Conservation (phyloP, 306 rosid species). For the Pyrus betulifolia region DNA sequence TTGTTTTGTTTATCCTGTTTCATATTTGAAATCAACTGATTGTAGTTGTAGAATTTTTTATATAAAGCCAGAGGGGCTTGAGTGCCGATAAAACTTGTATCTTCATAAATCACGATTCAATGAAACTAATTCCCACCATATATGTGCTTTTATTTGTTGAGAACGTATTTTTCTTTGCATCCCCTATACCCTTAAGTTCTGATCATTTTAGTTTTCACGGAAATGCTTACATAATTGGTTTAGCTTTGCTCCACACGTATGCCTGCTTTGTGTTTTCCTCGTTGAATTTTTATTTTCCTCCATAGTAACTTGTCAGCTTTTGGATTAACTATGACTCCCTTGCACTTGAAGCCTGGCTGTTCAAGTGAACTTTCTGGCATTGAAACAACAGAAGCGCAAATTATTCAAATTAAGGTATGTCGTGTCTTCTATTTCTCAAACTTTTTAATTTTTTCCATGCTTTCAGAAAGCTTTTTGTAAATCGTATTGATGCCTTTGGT, state of each 20-base stretch:
- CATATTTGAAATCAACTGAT: neutral
- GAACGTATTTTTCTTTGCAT: no score
- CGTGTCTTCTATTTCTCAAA: constrained; percentile 8
- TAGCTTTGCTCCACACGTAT: no score
- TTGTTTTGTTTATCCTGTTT: neutral
- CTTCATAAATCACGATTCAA: neutral
- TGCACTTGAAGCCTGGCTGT: constrained; percentile 80
- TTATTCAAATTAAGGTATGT: constrained; percentile 80
- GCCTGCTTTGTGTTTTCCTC: neutral
- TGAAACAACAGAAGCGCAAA: constrained; percentile 65
- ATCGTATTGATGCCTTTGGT: neutral
- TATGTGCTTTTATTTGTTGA: no score
- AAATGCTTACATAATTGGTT: neutral
- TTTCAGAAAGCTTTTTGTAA: neutral
- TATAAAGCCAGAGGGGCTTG: neutral
- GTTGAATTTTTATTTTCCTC: neutral
- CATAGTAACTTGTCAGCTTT: neutral
- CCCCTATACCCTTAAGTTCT: neutral
- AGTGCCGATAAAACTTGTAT: neutral
- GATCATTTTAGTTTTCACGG: neutral
- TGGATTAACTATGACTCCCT: constrained; percentile 17
- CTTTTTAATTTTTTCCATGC: neutral
- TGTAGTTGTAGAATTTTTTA: neutral
- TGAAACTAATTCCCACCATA: neutral
- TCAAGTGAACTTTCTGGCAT: constrained; percentile 83